Evolutionary conservation across 2,329 filamentous ascomycete species (phyloP).

Genomic region (Colletotrichum chlorophyti): DNA sequence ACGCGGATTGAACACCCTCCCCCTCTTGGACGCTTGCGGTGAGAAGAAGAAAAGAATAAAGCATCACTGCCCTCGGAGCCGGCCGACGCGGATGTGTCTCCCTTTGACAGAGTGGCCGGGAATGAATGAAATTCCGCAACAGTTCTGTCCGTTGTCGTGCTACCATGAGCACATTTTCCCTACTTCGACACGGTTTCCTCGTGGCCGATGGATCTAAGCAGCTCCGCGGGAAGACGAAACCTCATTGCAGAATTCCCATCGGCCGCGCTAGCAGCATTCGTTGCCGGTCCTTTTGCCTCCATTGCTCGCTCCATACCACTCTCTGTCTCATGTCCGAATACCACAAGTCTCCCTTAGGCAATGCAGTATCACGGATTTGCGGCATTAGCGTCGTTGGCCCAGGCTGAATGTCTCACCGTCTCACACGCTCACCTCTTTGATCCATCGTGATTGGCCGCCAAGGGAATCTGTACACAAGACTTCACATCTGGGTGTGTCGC

Average conservation of each 20-base stretch:
- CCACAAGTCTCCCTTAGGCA: background rate
- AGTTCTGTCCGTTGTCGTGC: background rate
- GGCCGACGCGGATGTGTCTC: background rate
- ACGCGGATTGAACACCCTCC: no score
- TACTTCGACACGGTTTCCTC: no score
- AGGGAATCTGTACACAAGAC: no score
- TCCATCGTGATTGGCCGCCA: no score
- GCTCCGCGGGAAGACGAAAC: background rate
- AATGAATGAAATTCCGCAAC: background rate
- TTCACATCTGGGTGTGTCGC: constrained; percentile 3
- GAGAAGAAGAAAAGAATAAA: no score
- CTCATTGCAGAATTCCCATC: constrained; percentile 22
- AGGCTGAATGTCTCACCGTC: constrained; percentile 10
- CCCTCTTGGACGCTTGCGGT: constrained; percentile 15
- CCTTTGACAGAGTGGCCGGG: no score
- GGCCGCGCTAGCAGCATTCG: background rate
- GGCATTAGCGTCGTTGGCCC: background rate
- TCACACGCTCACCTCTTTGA: no score
- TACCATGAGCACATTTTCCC: no score
- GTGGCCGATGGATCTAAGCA: no score
- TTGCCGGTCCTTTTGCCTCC: background rate
- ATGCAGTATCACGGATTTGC: background rate
- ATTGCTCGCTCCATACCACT: background rate
- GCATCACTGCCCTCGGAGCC: background rate
- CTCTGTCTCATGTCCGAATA: constrained; percentile 8